Conservation (phyloP, 2,329 filamentous ascomycete species). For the Hypocrella siamensis region DNA sequence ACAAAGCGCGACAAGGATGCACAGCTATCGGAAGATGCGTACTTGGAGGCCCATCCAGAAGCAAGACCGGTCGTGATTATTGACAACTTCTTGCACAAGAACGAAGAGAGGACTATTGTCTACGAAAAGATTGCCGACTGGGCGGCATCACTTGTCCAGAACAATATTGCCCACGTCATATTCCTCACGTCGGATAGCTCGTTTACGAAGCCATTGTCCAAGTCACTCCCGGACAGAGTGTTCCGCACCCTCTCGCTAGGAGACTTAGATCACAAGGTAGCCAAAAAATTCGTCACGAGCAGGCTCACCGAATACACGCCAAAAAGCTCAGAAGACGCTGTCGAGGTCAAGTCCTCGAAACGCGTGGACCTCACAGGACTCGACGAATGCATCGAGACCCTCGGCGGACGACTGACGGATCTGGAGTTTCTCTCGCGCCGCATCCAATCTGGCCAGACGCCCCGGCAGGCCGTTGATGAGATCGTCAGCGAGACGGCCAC, state of each 20-base stretch:
- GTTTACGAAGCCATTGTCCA: constrained; percentile 74
- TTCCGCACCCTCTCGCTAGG: constrained; percentile 77
- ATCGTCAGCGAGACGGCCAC: constrained; percentile 81
- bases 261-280: constrained; percentile 73
- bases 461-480: constrained; percentile 64
- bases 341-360: constrained; percentile 7
- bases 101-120: constrained; percentile 44
- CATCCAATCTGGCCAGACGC: constrained; percentile 74
- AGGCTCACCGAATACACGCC: constrained; percentile 45
- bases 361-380: constrained; percentile 47
- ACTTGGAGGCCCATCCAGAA: constrained; percentile 79
- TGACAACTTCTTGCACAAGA: constrained; percentile 81
- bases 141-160: constrained; percentile 72
- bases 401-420: constrained; percentile 89
- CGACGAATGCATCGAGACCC: constrained; percentile 62
- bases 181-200: constrained; percentile 85
- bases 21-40: constrained; percentile 65
- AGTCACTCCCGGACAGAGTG: constrained; percentile 77
- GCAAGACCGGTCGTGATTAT: constrained; percentile 70
- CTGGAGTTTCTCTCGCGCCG: constrained; percentile 86
- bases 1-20: constrained; percentile 60
- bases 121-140: constrained; percentile 78
- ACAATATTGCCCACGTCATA: constrained; percentile 84
- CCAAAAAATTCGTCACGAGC: constrained; percentile 77
- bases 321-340: constrained; percentile 12